Conservation (phyloP, 768 basidiomycete species). For the Pleurotus citrinopileatus region DNA sequence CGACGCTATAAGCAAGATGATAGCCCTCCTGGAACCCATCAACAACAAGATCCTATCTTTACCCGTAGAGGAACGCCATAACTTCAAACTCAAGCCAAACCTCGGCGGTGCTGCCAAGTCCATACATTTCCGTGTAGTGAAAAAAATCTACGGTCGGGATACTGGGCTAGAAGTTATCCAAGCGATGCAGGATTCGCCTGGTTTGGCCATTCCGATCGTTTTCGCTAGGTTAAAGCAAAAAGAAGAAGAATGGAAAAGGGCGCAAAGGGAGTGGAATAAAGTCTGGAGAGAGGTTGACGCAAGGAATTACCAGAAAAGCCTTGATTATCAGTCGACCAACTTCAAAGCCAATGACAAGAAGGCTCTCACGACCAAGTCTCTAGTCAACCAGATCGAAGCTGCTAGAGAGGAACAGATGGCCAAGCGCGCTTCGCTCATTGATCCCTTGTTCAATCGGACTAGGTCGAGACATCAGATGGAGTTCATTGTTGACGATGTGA, state of each 20-base stretch:
- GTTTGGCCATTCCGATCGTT: conserved; percentile 86
- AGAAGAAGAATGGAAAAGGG: conserved; percentile 98
- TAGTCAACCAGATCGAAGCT: conserved; percentile 83
- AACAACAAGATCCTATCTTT: conserved; percentile 83
- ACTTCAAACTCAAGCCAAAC: conserved; percentile 87
- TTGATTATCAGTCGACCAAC: conserved; percentile 90
- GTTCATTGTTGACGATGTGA: conserved; percentile 69
- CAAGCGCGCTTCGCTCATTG: conserved; percentile 61
- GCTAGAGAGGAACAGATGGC: conserved; percentile 81
- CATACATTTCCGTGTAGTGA: conserved; percentile 90
- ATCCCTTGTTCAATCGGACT: conserved; percentile 56
- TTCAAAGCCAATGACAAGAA: conserved; percentile 94
- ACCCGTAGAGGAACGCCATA: conserved; percentile 69
- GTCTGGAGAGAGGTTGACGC: conserved; percentile 98
- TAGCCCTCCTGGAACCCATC: conserved; percentile 87
- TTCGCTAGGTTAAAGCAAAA: conserved; percentile 89
- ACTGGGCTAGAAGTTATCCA: conserved; percentile 77
- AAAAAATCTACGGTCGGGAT: conserved; percentile 95
- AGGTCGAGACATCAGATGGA: conserved; percentile 77
- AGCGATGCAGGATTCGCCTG: conserved; percentile 91
- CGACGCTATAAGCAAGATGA: conserved; percentile 91
- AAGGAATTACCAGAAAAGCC: conserved; percentile 87
- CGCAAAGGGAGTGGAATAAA: conserved; percentile 97
- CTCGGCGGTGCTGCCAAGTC: conserved; percentile 84
- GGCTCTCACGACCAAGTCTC: conserved; percentile 66